These are phyloP conservation scores for Rhamnella rubrinervis DNA, from an alignment of 331 rosid species.

Conservation along the genomic window DNA sequence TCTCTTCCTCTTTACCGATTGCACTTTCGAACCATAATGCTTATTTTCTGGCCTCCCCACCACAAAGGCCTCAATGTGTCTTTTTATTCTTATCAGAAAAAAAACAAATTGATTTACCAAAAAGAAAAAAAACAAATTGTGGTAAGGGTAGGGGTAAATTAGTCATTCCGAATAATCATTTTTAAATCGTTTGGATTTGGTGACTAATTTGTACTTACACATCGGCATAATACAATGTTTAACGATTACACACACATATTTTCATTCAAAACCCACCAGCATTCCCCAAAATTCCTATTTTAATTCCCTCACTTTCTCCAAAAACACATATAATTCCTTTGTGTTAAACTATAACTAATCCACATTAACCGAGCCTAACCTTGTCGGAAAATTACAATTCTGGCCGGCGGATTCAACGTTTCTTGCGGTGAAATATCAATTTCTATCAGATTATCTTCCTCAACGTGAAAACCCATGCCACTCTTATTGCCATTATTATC, in stretches of 20 bases:
- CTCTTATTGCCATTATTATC: slow-evolving; percentile 34
- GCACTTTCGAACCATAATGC: slow-evolving; percentile 1
- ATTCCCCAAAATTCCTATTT: slow-evolving; percentile 15
- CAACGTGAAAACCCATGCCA: slow-evolving; percentile 45
- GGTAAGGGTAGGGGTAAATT: not conserved
- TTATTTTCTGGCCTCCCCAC: not conserved
- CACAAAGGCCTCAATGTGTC: not conserved
- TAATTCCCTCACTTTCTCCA: not conserved
- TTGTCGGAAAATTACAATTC: slow-evolving; percentile 28
- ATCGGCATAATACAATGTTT: slow-evolving; percentile 33
- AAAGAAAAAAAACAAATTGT: too few relatives aligned
- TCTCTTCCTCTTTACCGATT: not conserved
- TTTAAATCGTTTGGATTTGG: slow-evolving; percentile 32
- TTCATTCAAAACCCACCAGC: slow-evolving; percentile 10
- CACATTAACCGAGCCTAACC: slow-evolving; percentile 36
- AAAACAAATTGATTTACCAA: too few relatives aligned
- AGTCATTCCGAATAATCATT: slow-evolving; percentile 13
- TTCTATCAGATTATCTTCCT: slow-evolving; percentile 89
- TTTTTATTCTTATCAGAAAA: not conserved
- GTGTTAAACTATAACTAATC: slow-evolving; percentile 1
- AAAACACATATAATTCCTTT: slow-evolving; percentile 13
- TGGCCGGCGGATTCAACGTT: slow-evolving; percentile 34
- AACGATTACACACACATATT: slow-evolving; percentile 15
- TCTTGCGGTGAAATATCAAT: slow-evolving; percentile 70
- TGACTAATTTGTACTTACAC: slow-evolving; percentile 28